Evolutionary conservation across 352 stramenopile genomes (phyloP).

Genomic region (Pythium guiyangense): DNA sequence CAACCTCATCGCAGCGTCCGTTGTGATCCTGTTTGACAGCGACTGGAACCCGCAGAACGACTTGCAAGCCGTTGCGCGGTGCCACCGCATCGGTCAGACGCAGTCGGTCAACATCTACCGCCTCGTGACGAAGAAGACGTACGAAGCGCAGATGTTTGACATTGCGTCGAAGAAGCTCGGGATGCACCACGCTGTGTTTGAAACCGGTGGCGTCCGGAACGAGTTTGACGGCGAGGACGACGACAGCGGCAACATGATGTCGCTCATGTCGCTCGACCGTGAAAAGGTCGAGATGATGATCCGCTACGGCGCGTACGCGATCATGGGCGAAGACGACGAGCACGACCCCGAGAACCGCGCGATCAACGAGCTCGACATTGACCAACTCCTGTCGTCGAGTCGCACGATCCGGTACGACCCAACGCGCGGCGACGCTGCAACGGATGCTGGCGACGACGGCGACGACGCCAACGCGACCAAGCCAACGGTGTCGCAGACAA

Average conservation of each 20-base stretch:
- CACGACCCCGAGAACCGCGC: constrained; percentile 83
- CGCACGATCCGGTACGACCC: constrained; percentile 87
- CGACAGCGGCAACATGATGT: constrained; percentile 89
- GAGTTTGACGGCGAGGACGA: constrained; percentile 95
- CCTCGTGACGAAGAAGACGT: constrained; percentile 98
- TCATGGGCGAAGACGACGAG: constrained; percentile 96
- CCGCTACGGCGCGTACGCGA: constrained; percentile 95
- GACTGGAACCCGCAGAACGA: constrained; percentile 99
- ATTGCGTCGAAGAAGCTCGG: constrained; percentile 98
- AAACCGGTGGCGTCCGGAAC: constrained; percentile 89
- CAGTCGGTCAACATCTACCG: constrained; percentile 99
- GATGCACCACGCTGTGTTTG: constrained; percentile 98
- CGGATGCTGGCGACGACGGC: constrained; percentile 29
- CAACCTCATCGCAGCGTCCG: constrained; percentile 91
- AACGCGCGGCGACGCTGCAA: constrained; percentile 40
- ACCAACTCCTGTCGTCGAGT: constrained; percentile 79
- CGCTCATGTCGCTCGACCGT: constrained; percentile 90
- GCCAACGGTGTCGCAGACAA: constrained; percentile 39
- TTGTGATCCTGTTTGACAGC: constrained; percentile 90
- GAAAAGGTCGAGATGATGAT: constrained; percentile 99
- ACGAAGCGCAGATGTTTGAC: constrained; percentile 99
- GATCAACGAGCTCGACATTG: constrained; percentile 89
- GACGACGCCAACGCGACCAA: constrained; percentile 48
- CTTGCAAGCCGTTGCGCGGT: constrained; percentile 96
- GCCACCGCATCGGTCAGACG: constrained; percentile 99